These are phyloP conservation scores for Pseudonitzschia delicatissima DNA, from an alignment of 108 stramenopile genomes.

Conservation along the genomic window DNA sequence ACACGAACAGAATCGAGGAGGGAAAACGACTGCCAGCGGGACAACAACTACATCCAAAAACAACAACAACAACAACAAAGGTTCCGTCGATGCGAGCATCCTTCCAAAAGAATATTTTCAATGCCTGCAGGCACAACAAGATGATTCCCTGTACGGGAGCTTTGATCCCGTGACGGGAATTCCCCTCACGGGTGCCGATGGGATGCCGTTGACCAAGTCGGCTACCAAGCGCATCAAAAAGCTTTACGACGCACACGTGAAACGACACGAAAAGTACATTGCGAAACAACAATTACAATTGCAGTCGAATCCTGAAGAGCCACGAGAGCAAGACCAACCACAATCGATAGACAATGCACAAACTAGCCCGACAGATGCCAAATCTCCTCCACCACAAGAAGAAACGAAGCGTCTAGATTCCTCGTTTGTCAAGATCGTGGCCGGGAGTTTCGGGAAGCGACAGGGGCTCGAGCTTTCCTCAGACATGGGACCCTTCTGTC, in stretches of 20 bases:
- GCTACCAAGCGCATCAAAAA: conserved; percentile 53
- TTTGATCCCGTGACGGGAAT: conserved; percentile 30
- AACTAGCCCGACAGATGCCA: too few relatives aligned
- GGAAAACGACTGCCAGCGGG: too few relatives aligned
- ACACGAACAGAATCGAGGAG: conserved; percentile 27
- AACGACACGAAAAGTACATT: conserved; percentile 44
- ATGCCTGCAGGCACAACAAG: neutral
- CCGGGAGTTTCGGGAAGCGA: conserved; percentile 61
- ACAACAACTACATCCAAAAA: neutral
- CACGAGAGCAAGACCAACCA: too few relatives aligned
- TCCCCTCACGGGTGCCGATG: conserved; percentile 42
- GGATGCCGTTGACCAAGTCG: conserved; percentile 52
- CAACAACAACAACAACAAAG: conserved; percentile 10
- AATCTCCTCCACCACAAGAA: too few relatives aligned
- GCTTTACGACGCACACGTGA: conserved; percentile 46
- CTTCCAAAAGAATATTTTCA: conserved; percentile 31
- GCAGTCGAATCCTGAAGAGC: too few relatives aligned
- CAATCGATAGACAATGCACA: too few relatives aligned
- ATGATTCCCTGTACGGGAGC: conserved; percentile 19
- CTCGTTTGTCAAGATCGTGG: conserved; percentile 43
- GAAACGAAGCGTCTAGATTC: conserved; percentile 24
- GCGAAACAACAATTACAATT: neutral
- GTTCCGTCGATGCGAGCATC: conserved; percentile 35
- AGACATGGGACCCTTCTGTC: conserved; percentile 74
- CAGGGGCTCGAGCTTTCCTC: conserved; percentile 55